Evolutionary conservation across 2,329 filamentous ascomycete genomes (phyloP).

Genomic region (Gaeumannomyces tritici): DNA sequence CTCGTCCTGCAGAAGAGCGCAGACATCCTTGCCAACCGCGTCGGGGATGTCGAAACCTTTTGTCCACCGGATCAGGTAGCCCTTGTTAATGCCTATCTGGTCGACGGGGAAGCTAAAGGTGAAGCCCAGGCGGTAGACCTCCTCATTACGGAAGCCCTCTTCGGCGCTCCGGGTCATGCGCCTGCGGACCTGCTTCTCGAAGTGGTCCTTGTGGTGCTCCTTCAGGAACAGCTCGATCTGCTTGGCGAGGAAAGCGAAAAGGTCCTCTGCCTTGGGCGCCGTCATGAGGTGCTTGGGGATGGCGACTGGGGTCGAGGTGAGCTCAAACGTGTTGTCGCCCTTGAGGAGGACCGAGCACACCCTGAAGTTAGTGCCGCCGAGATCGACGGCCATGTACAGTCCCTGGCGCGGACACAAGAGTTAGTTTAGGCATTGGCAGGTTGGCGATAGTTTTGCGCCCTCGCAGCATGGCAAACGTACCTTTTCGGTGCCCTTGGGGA

Average conservation of each 20-base stretch:
- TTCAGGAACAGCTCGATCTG: constrained; percentile 86
- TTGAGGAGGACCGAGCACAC: constrained; percentile 93
- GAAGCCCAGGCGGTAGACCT: constrained; percentile 91
- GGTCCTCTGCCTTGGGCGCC: constrained; percentile 72
- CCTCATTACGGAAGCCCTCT: constrained; percentile 55
- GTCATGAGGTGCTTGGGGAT: constrained; percentile 89
- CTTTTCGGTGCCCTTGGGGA: constrained; percentile 97
- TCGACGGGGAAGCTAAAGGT: constrained; percentile 97
- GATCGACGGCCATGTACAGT: constrained; percentile 88
- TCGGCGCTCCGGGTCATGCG: constrained; percentile 50
- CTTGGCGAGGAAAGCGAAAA: constrained; percentile 87
- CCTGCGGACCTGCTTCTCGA: constrained; percentile 58
- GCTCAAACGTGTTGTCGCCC: constrained; percentile 88
- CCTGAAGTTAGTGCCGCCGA: constrained; percentile 97
- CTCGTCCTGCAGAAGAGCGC: constrained; percentile 76
- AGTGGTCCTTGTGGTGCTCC: constrained; percentile 81
- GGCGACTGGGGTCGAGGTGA: constrained; percentile 85
- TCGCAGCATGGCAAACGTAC: constrained; percentile 31
- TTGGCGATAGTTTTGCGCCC: neutral
- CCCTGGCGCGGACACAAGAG: constrained; percentile 44
- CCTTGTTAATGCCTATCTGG: constrained; percentile 91
- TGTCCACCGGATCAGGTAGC: constrained; percentile 90
- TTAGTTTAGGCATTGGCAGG: neutral
- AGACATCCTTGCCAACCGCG: constrained; percentile 89
- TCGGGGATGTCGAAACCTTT: constrained; percentile 98